Conservation (phyloP, 208 protist genomes). For the Acanthamoeba rhysodes region DNA sequence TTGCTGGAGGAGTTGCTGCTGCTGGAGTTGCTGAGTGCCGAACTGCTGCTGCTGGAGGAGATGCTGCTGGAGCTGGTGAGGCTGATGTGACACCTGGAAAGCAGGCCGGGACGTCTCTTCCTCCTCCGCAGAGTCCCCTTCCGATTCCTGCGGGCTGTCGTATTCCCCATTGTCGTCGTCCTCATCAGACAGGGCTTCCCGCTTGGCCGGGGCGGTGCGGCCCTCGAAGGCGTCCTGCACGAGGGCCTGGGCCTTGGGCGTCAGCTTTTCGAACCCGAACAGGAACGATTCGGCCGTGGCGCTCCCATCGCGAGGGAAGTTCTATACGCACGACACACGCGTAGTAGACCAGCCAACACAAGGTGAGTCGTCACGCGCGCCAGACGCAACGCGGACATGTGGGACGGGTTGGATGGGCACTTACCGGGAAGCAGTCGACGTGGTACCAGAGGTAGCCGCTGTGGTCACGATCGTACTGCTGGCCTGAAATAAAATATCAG, state of each 20-base stretch:
- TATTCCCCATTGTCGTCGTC: too few relatives aligned
- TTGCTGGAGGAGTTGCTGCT: too few relatives aligned
- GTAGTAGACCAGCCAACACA: not conserved
- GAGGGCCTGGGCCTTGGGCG: not conserved
- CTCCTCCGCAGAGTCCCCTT: not conserved
- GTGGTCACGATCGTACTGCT: constrained; percentile 75
- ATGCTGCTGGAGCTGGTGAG: not conserved
- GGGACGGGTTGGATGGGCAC: too few relatives aligned
- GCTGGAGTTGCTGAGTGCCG: too few relatives aligned
- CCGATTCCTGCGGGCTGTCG: not conserved
- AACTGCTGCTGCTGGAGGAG: too few relatives aligned
- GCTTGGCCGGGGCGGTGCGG: not conserved
- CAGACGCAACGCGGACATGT: too few relatives aligned
- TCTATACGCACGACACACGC: not conserved
- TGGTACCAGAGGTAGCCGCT: constrained; percentile 73
- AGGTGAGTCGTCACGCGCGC: not conserved
- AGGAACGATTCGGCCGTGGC: constrained; percentile 46
- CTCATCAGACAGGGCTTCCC: not conserved
- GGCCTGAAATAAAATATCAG: not conserved
- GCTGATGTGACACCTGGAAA: too few relatives aligned
- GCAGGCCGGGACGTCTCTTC: not conserved
- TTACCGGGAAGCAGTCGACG: constrained; percentile 44
- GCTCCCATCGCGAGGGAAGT: constrained; percentile 42
- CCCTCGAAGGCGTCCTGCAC: not conserved
- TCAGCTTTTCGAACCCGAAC: constrained; percentile 42